Conservation (phyloP, 768 basidiomycete species). For the Termitomyces sp. region DNA sequence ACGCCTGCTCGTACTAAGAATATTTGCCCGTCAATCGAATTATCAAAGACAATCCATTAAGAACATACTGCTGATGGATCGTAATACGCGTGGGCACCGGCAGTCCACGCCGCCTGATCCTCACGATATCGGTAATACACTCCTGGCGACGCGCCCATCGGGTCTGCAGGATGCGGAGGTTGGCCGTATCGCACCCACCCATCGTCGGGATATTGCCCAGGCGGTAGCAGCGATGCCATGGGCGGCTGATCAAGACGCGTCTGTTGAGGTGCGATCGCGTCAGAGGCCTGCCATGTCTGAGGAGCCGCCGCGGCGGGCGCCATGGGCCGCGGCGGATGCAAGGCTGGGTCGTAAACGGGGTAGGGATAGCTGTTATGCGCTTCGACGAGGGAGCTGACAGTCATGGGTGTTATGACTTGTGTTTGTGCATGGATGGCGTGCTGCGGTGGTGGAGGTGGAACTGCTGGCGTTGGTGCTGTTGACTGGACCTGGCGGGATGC, state of each 20-base stretch:
- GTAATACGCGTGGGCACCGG: conserved; percentile 49
- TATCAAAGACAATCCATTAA: not conserved
- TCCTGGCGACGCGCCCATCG: conserved; percentile 40
- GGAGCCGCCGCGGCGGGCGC: conserved; percentile 46
- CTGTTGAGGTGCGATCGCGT: conserved; percentile 60
- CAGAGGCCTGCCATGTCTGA: conserved; percentile 61
- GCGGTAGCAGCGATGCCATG: conserved; percentile 36
- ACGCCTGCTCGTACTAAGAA: conserved; percentile 50
- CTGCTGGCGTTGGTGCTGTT: conserved; percentile 1
- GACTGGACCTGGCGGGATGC: conserved; percentile 13
- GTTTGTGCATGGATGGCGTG: conserved; percentile 14
- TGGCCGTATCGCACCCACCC: conserved; percentile 60
- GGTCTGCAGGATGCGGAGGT: conserved; percentile 34
- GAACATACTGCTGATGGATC: conserved; percentile 41
- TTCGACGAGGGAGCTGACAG: conserved; percentile 27
- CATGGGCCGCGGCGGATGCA: conserved; percentile 33
- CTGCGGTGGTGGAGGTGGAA: conserved; percentile 15
- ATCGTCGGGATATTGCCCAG: conserved; percentile 46
- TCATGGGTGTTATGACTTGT: conserved; percentile 18
- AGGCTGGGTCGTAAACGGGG: conserved; percentile 27
- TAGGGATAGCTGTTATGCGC: conserved; percentile 29
- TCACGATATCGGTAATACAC: conserved; percentile 64
- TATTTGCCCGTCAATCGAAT: not conserved
- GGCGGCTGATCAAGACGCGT: conserved; percentile 49
- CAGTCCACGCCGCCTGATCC: conserved; percentile 49